Base-by-base conservation (phyloP, 352 stramenopile species). In the Elongisporangium undulatum region DNA sequence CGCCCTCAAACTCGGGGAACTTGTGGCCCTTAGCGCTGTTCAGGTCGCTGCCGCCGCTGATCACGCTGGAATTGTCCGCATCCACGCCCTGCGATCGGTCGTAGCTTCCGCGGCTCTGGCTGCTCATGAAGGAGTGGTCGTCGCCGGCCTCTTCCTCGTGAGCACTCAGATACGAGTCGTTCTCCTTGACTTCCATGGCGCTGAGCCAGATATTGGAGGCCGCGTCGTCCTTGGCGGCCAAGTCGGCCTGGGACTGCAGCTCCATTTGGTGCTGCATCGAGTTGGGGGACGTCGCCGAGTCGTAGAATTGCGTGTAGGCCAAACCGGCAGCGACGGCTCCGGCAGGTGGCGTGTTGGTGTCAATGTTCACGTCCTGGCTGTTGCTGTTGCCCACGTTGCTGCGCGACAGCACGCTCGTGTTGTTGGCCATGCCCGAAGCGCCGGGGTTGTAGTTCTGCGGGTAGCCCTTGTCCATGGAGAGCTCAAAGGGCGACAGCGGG, bases 381-480 rank as follows among this genome's bases (percentile, higher is more conserved):
- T 21, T 45, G 34, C 34, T 45, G 34, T 45, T 45, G 34, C 34
- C 34, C 34, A 45, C 34, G 34, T 45, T 45, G 34, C 34, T 45
- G 6, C 13, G 34, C 20, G 61, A 66, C 39, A 23, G 57, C 23
- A 53, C 56, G 48, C 41, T 55, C 12, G 22, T 61, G 29, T 23
- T 49, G 54, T 22, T 59, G 57, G 26, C 68, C 67, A 59, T 51
- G 24, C 66, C 63, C 10, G 72, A 58, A 10, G 41, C 69, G 17
- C 62, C 67, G 41, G 68, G 63, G 58, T 78, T 80, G 68, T 84
- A 80, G 59, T 74, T 73, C 56, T 81, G 69, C n/a, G 60, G 62
- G 70, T 87, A 90, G 38, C 77, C 77, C 77, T 92, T 92, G 72
- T 92, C 83, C 81, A 92, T 90, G 34, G 83, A 92, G 34, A 92